Conservation (phyloP, 805 yeast species). For the Candida ficus region DNA sequence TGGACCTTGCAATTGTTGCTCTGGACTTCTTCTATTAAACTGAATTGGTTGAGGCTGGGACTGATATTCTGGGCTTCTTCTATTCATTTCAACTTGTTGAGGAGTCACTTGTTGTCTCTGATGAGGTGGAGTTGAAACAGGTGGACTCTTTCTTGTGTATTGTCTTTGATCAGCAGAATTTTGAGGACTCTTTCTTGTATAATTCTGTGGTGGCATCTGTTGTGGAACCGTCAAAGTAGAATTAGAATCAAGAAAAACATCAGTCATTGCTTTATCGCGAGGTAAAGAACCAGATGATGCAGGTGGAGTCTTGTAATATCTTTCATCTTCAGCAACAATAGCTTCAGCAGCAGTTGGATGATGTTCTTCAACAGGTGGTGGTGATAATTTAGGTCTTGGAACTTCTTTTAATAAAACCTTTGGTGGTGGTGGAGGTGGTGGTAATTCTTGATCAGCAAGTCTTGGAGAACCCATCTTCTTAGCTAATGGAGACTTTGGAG, state of each 20-base stretch:
- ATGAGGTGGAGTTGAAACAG: not conserved
- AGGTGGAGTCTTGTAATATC: not conserved
- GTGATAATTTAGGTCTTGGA: constrained; percentile 2
- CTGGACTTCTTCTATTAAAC: not conserved
- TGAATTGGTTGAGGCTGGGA: not conserved
- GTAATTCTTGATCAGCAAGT: not conserved
- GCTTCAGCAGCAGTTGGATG: not conserved
- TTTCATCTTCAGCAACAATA: not conserved
- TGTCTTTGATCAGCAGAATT: not conserved
- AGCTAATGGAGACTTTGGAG: constrained; percentile 16
- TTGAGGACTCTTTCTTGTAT: not conserved
- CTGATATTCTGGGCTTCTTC: not conserved
- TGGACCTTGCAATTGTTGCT: not conserved
- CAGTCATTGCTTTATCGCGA: not conserved
- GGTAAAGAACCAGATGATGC: not conserved
- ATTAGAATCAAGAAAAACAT: not conserved
- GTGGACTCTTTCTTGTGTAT: constrained; percentile 4
- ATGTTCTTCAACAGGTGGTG: not conserved
- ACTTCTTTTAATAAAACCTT: not conserved
- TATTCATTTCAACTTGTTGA: not conserved
- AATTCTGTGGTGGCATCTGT: not conserved
- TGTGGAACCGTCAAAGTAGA: not conserved
- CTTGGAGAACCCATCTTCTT: constrained; percentile 1
- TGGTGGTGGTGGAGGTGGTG: not conserved
- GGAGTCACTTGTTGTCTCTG: not conserved